Percentiles rank a stretch among this genome's conserved stretches.
These are phyloP conservation scores for Cercophora samala DNA, from an alignment of 495 filamentous ascomycete species.

Conservation along the genomic window DNA sequence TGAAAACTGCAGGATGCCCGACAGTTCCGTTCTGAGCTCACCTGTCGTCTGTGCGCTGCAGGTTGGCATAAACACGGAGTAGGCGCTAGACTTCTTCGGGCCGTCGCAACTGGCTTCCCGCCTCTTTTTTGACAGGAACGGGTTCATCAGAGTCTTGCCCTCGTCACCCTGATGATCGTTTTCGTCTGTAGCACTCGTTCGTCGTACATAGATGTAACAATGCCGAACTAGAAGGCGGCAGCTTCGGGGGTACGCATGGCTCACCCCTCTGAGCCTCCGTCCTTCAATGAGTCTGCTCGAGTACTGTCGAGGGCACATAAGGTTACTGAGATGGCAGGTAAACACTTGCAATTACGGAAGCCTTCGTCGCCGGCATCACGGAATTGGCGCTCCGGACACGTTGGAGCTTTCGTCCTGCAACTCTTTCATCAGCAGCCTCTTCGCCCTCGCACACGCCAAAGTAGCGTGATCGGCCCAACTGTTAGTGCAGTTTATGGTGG, in stretches of 20 bases:
- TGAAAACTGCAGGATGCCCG: conserved; percentile 23
- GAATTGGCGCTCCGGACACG: conserved; percentile 27
- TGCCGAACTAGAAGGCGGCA: neutral
- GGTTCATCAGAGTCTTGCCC: neutral
- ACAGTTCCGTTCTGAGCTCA: conserved; percentile 26
- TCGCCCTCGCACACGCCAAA: neutral
- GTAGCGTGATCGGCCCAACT: neutral
- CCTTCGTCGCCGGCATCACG: conserved; percentile 23
- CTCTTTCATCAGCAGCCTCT: neutral
- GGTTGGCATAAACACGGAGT: conserved; percentile 33
- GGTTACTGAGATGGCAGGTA: neutral
- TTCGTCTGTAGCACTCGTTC: conserved; percentile 1
- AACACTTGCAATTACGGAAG: conserved; percentile 7
- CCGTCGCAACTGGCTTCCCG: conserved; percentile 15
- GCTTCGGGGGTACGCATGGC: neutral
- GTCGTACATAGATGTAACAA: neutral
- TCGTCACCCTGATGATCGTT: conserved; percentile 6
- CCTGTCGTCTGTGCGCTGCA: conserved; percentile 31
- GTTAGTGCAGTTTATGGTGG: neutral
- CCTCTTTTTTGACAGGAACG: conserved; percentile 12
- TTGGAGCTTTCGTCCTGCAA: neutral
- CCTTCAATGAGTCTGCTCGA: too few relatives aligned
- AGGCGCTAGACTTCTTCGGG: conserved; percentile 24
- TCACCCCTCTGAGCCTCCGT: too few relatives aligned
- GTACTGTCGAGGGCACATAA: too few relatives aligned